Evolutionary conservation across 768 basidiomycete genomes (phyloP).

Genomic region (Xanthoconium purpureum): DNA sequence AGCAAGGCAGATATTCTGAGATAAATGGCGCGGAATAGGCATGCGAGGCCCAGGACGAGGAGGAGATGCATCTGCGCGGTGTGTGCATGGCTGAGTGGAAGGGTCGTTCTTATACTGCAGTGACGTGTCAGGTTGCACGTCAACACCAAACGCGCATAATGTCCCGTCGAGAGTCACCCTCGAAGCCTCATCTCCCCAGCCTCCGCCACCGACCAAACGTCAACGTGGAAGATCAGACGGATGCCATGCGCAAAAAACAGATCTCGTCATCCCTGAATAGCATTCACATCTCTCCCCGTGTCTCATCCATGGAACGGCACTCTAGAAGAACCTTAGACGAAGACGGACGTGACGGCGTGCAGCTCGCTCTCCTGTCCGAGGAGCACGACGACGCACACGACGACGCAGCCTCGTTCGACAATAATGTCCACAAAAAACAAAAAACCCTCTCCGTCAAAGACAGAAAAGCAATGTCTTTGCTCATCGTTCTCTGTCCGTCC

Average conservation of each 20-base stretch:
- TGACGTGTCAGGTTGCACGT: slow-evolving; percentile 2
- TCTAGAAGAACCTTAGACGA: slow-evolving; percentile 28
- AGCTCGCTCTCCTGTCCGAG: slow-evolving; percentile 54
- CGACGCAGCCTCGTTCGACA: slow-evolving; percentile 34
- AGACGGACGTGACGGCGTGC: slow-evolving; percentile 49
- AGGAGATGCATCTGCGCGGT: slow-evolving; percentile 12
- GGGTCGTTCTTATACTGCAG: background rate
- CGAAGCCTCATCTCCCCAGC: slow-evolving; percentile 26
- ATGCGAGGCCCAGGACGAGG: slow-evolving; percentile 24
- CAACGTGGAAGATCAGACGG: slow-evolving; percentile 39
- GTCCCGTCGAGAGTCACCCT: slow-evolving; percentile 21
- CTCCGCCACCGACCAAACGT: slow-evolving; percentile 30
- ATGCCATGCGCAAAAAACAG: slow-evolving; percentile 42
- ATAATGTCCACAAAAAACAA: slow-evolving; percentile 28
- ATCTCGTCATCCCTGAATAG: slow-evolving; percentile 57
- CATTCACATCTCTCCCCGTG: slow-evolving; percentile 58
- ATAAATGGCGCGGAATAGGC: slow-evolving; percentile 33
- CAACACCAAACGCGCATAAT: slow-evolving; percentile 3
- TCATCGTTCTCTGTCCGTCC: slow-evolving; percentile 83
- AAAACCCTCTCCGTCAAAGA: slow-evolving; percentile 71
- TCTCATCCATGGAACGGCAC: slow-evolving; percentile 38
- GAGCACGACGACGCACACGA: slow-evolving; percentile 51
- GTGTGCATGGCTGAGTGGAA: background rate
- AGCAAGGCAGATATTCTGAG: slow-evolving; percentile 34
- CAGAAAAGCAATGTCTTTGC: slow-evolving; percentile 76